phyloP scores from a whole-genome alignment of 306 rosid species.

The Trichosanthes cucumerina region DNA sequence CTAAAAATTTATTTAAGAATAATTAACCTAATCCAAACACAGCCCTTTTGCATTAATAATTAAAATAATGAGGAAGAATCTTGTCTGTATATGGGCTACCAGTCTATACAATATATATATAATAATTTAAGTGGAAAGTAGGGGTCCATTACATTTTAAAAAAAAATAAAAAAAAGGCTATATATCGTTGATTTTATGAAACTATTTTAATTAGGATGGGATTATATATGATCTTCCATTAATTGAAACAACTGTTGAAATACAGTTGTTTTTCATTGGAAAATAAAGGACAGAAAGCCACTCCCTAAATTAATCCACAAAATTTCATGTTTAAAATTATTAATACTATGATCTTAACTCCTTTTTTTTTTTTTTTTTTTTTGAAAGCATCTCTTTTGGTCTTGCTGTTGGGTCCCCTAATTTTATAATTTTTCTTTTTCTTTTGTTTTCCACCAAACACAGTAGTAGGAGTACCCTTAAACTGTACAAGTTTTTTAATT shows the following conservation, averaged over 20 bases:
- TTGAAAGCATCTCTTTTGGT: neutral
- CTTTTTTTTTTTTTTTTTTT: neutral
- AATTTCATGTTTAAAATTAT: neutral
- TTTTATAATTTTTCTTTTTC: neutral
- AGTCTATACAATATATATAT: neutral
- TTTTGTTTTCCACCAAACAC: neutral
- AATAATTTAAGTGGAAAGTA: neutral
- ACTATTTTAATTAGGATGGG: neutral
- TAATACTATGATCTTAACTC: neutral
- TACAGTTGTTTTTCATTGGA: constrained; percentile 7
- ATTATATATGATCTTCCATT: neutral
- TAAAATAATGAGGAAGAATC: neutral
- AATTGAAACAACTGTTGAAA: constrained; percentile 1
- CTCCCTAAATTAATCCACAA: neutral
- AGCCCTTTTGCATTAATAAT: neutral
- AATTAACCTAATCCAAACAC: constrained; percentile 2
- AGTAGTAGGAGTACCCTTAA: neutral
- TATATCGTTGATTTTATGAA: neutral
- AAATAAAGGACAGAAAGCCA: neutral
- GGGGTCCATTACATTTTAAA: constrained; percentile 2
- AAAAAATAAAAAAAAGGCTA: neutral
- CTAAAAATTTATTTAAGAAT: neutral
- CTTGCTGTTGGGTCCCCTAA: neutral
- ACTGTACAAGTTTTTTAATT: neutral
- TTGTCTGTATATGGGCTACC: constrained; percentile 4